Evolutionary conservation across 1,139 yeast species (phyloP), one percentile per base, ranked within the genome.

Genomic region (Wickerhamomyces sp.): DNA sequence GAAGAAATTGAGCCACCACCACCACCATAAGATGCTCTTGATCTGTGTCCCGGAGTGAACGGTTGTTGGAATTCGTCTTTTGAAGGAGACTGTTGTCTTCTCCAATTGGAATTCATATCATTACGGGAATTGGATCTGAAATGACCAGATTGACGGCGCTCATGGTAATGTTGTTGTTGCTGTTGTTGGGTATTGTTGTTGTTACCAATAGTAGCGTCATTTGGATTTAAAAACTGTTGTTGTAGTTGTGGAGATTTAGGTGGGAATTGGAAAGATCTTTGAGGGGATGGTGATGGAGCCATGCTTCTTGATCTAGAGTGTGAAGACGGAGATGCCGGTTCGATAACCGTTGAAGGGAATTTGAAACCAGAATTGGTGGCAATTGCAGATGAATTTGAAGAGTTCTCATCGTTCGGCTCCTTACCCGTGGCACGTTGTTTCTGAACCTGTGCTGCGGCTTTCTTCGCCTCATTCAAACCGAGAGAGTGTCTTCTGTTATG

Each of bases 401-500:
- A 36, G 22, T 41, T 44, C 6, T 37, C 37, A 6, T 37, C 41
- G 7, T 32, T 44, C 10, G 49, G n/a, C 3, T 44, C 57, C 31
- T 43, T 68, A 32, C 72, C 61, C n/a, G n/a, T n/a, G 5, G 66
- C 61, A 54, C 78, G 62, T 57, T 75, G 68, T 4, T 82, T 79
- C 59, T 87, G 95, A 33, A 88, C 89, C 51, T 77, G 78, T 8
- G 96, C 96, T 13, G 98, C 98, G 5, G 97, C 97, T 49, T 83
- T 81, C 51, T 86, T 89, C n/a, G 98, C 98, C 59, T 91, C 98
- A 39, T 82, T 82, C 40, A 91, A 68, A 2, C 95, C 97, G 42
- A 91, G 65, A 0, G 96, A 88, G 55, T 91, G 98, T 59, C 98
- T 76, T 63, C 98, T 78, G 33, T 72, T 68, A 55, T 91, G 98